Conservation (phyloP, 176 grass and related monocot species). For the Bothriochloa decipiens region DNA sequence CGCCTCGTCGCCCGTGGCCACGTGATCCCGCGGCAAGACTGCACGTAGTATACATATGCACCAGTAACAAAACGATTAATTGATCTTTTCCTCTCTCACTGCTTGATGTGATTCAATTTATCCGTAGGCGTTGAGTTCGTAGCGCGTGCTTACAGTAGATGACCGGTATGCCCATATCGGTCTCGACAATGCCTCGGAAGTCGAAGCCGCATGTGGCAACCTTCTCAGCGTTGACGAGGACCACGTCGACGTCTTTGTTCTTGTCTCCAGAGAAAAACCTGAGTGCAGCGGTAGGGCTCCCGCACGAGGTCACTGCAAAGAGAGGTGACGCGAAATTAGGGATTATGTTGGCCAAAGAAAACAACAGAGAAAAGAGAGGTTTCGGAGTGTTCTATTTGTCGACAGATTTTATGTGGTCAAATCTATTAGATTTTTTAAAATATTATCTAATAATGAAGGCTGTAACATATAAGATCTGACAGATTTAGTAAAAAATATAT, state of each 20-base stretch:
- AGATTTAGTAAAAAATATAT: no score
- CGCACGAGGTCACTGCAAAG: constrained; percentile 5
- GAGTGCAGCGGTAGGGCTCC: not conserved
- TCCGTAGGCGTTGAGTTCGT: no score
- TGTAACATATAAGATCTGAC: no score
- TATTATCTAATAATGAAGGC: no score
- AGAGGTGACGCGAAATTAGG: not conserved
- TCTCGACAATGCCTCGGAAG: constrained; percentile 15
- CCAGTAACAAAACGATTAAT: not conserved
- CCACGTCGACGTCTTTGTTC: not conserved
- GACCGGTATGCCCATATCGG: constrained; percentile 25
- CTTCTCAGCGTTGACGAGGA: constrained; percentile 29
- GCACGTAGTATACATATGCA: no score
- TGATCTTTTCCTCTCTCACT: not conserved
- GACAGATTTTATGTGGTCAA: no score
- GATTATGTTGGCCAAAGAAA: not conserved
- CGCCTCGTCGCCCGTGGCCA: not conserved
- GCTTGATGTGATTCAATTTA: no score
- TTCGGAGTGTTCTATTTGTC: not conserved
- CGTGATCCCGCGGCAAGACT: not conserved
- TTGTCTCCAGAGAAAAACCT: not conserved
- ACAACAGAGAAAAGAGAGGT: not conserved
- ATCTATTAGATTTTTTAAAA: no score
- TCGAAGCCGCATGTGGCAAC: constrained; percentile 21
- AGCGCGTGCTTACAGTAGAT: constrained; percentile 27